Base-by-base conservation (phyloP, 768 basidiomycete genomes). In the Gautieria morchelliformis region DNA sequence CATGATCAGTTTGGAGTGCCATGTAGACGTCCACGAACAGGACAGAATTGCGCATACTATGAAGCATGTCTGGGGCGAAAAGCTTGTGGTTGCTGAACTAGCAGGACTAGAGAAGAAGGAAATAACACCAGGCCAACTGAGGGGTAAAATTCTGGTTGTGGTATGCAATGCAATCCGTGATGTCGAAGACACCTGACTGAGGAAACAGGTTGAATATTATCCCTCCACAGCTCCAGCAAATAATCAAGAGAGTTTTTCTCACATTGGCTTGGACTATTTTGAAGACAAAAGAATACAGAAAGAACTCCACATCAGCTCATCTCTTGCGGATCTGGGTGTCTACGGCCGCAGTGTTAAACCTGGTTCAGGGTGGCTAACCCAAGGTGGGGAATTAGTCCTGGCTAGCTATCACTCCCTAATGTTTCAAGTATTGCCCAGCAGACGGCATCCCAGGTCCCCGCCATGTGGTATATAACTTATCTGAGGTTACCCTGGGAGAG, bases 321-420 rank as follows among this genome's bases (percentile, higher is more conserved):
- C 74, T 44, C 75, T 85, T 7, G 80, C 82, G 6, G 72, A 69
- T 4, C 71, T 82, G 8, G 82, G 83, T 1, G 77, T 78, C 63
- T 84, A 84, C 56, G 76, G 80, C 4, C 77, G 81, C 32, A 83
- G 81, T 65, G 72, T 83, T 74, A 84, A 85, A 61, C 83, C 83
- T 7, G 20, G 60, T 8, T 75, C 78, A 57, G 74, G 72, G 7
- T 84, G 82, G 81, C 69, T 77, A 33, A 56, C 60, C 20, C 65
- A 75, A 67, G 65, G 77, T 75, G 61, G 22, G 65, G 39, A 17
- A 33, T 14, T 12, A 24, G 22, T 45, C 41, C 15, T 54, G 33
- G 47, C 14, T 37, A 37, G 14, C 10, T 14, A 9, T 9, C 35
- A 10, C 35, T 3, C 8, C 10, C 55, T 37, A 22, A 55, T 52